These are phyloP conservation scores for Auriscalpium orientale DNA, from an alignment of 768 basidiomycete species.

Conservation along the genomic window DNA sequence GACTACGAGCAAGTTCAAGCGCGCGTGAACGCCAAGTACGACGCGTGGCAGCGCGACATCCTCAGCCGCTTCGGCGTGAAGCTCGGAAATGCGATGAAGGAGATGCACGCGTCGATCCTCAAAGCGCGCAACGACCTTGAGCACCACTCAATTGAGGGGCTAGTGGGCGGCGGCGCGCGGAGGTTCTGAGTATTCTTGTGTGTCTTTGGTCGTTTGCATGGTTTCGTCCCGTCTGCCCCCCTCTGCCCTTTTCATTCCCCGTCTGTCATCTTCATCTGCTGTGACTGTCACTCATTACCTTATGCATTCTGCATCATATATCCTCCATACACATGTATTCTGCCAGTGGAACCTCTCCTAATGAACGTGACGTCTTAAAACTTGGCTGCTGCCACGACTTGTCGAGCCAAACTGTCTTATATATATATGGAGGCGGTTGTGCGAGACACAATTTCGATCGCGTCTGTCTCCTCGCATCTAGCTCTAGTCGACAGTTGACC, in stretches of 20 bases:
- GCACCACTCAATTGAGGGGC: constrained; percentile 90
- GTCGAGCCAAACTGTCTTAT: too few species aligned
- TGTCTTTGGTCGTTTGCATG: constrained; percentile 6
- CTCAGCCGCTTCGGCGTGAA: constrained; percentile 87
- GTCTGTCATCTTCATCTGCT: not conserved
- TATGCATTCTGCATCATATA: not conserved
- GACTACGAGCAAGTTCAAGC: constrained; percentile 98
- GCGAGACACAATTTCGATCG: too few species aligned
- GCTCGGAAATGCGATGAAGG: constrained; percentile 93
- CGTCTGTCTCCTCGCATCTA: too few species aligned
- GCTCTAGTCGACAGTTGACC: too few species aligned
- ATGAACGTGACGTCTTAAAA: not conserved
- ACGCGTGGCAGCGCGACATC: constrained; percentile 95
- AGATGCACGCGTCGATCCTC: constrained; percentile 87
- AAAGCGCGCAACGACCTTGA: constrained; percentile 95
- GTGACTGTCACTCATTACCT: not conserved
- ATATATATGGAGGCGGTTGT: too few species aligned
- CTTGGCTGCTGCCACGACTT: too few species aligned
- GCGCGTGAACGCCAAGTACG: constrained; percentile 97
- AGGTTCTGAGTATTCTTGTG: constrained; percentile 41
- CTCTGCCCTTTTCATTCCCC: too few species aligned
- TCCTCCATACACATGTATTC: not conserved
- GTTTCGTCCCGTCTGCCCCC: not conserved
- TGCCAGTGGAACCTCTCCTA: not conserved
- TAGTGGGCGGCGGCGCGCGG: constrained; percentile 50